A percentile compares a stretch with the other conserved stretches of the same genome.
These are phyloP conservation scores for Cocos nucifera DNA, from an alignment of 176 grass and related monocot genomes.

Conservation along the genomic window DNA sequence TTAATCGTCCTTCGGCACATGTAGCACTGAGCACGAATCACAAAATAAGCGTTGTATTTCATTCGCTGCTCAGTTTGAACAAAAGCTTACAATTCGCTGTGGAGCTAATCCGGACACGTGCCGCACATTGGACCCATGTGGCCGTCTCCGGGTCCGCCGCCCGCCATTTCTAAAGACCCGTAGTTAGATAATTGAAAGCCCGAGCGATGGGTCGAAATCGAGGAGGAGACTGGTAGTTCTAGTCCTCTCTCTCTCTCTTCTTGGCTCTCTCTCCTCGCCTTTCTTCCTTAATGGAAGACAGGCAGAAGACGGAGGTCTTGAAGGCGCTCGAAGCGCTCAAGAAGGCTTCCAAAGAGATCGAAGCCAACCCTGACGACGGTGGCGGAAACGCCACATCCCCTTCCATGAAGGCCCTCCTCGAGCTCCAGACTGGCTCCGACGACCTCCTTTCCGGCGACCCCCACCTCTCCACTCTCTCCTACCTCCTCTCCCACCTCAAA, in stretches of 20 bases:
- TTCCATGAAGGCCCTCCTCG: constrained; percentile 55
- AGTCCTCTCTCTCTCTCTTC: too few relatives aligned
- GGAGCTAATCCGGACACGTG: too few relatives aligned
- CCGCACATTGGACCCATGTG: too few relatives aligned
- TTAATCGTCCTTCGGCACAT: too few relatives aligned
- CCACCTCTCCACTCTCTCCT: constrained; percentile 23
- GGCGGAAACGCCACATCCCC: neutral
- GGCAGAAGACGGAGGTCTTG: neutral
- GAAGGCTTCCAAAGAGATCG: constrained; percentile 14
- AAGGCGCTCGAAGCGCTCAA: constrained; percentile 11
- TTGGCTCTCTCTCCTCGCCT: neutral
- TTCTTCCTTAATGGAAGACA: constrained; percentile 8
- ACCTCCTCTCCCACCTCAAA: constrained; percentile 24
- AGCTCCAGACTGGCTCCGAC: constrained; percentile 45
- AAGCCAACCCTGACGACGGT: neutral
- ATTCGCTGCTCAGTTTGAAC: too few relatives aligned
- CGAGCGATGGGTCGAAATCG: neutral
- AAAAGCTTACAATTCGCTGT: too few relatives aligned
- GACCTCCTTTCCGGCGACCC: constrained; percentile 63
- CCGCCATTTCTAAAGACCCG: neutral
- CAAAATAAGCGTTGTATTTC: too few relatives aligned
- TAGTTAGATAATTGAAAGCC: neutral
- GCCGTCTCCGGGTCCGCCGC: too few relatives aligned
- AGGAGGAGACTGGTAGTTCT: neutral
- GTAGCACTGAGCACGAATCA: too few relatives aligned